Evolutionary conservation across 2,329 filamentous ascomycete genomes (phyloP).

Genomic region (Fusarium anguioides): DNA sequence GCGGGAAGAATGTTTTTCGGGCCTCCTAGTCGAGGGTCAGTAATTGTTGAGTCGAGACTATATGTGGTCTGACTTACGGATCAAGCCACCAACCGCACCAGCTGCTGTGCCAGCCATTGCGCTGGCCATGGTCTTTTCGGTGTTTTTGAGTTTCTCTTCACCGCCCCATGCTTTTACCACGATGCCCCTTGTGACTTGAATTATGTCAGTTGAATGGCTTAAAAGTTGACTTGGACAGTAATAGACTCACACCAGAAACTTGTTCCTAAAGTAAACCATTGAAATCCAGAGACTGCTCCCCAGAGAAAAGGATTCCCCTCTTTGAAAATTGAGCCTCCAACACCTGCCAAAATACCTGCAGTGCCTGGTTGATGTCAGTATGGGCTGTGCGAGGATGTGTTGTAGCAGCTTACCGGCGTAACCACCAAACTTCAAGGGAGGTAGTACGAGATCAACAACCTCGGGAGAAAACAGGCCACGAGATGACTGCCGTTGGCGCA

Average conservation of each 20-base stretch:
- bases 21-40: slow-evolving; percentile 55
- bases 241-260: slow-evolving; percentile 76
- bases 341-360: slow-evolving; percentile 72
- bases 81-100: slow-evolving; percentile 67
- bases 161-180: slow-evolving; percentile 61
- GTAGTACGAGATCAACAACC: slow-evolving; percentile 58
- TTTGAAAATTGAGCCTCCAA: slow-evolving; percentile 76
- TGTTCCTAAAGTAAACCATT: slow-evolving; percentile 83
- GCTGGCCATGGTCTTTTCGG: slow-evolving; percentile 74
- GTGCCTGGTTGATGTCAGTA: slow-evolving; percentile 58
- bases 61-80: slow-evolving; percentile 56
- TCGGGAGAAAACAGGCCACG: slow-evolving; percentile 57
- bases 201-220: slow-evolving; percentile 15
- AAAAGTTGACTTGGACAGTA: neutral
- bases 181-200: slow-evolving; percentile 60
- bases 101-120: slow-evolving; percentile 77
- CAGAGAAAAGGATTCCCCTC: slow-evolving; percentile 76
- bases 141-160: slow-evolving; percentile 63
- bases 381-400: slow-evolving; percentile 1
- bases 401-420: slow-evolving; percentile 60
- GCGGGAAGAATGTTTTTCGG: slow-evolving; percentile 65
- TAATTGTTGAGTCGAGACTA: neutral
- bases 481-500: slow-evolving; percentile 42
- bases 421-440: slow-evolving; percentile 69
- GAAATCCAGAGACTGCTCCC: slow-evolving; percentile 76